These are phyloP conservation scores for Aphanocladium album DNA, from an alignment of 2,329 filamentous ascomycete species.

Conservation along the genomic window DNA sequence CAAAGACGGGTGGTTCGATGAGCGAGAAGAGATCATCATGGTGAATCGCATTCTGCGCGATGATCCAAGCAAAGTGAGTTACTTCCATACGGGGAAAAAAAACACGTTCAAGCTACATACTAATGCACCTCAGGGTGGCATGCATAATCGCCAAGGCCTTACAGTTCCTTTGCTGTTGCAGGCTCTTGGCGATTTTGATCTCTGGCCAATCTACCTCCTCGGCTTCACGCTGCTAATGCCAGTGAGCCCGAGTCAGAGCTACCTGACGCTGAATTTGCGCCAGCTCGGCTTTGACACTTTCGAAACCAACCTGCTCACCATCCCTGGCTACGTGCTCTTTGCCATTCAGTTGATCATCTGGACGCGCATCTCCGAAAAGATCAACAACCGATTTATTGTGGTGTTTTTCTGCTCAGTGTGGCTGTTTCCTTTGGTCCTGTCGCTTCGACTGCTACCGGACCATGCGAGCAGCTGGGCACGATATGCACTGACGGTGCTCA, in stretches of 20 bases:
- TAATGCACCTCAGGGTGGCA: slow-evolving; percentile 33
- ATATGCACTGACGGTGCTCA: slow-evolving; percentile 25
- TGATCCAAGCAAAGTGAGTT: slow-evolving; percentile 45
- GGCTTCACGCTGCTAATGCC: slow-evolving; percentile 47
- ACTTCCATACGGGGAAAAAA: no score
- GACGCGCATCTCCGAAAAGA: slow-evolving; percentile 34
- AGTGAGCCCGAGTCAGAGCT: slow-evolving; percentile 41
- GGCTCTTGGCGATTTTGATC: slow-evolving; percentile 46
- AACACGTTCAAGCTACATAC: not conserved
- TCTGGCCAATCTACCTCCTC: slow-evolving; percentile 47
- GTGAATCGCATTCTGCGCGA: slow-evolving; percentile 56
- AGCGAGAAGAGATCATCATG: slow-evolving; percentile 55
- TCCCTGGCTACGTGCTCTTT: slow-evolving; percentile 45
- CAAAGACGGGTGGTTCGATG: slow-evolving; percentile 54
- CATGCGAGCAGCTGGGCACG: slow-evolving; percentile 25
- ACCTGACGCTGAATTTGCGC: slow-evolving; percentile 55
- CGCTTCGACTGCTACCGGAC: slow-evolving; percentile 24
- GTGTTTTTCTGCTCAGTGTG: slow-evolving; percentile 14
- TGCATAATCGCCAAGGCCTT: slow-evolving; percentile 57
- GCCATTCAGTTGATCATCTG: slow-evolving; percentile 33
- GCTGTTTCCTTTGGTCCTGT: slow-evolving; percentile 17
- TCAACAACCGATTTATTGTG: slow-evolving; percentile 26
- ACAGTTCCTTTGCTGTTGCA: slow-evolving; percentile 46
- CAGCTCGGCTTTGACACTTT: slow-evolving; percentile 56
- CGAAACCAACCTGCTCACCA: slow-evolving; percentile 57